Evolutionary conservation across 352 stramenopile species (phyloP).

Genomic region (Globisporangium rhizosaccharum): DNA sequence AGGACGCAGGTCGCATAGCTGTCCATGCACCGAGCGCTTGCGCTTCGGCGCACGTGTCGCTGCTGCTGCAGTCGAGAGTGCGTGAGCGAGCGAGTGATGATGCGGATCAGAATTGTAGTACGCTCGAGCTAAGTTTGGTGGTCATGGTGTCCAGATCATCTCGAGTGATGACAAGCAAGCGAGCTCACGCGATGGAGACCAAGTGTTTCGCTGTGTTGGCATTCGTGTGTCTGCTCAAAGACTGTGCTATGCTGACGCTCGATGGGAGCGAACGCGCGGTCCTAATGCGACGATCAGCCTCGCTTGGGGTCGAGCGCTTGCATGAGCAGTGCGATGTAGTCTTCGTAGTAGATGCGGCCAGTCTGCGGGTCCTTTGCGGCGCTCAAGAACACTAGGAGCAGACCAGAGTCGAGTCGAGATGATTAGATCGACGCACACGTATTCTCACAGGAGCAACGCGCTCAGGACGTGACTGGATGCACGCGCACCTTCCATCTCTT

Average conservation of each 20-base stretch:
- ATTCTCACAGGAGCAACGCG: not conserved
- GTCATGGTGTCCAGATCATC: no score
- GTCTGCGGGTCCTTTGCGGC: constrained; percentile 82
- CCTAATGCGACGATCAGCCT: not conserved
- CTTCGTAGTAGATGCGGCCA: constrained; percentile 89
- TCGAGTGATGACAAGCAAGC: no score
- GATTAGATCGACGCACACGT: not conserved
- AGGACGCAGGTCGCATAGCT: not conserved
- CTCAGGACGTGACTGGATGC: not conserved
- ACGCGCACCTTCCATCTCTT: constrained; percentile 81
- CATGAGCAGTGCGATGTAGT: constrained; percentile 84
- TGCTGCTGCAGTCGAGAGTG: not conserved
- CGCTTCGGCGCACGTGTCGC: not conserved
- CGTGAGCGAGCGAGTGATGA: no score
- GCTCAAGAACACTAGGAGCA: constrained; percentile 61
- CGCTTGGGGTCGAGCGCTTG: constrained; percentile 44
- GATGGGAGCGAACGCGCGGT: not conserved
- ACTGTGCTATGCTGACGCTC: not conserved
- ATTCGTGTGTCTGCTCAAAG: no score
- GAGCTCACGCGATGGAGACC: no score
- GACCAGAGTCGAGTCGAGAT: constrained; percentile 3
- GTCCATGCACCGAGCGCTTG: not conserved
- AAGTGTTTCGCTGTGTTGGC: no score
- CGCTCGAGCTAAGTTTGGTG: no score
- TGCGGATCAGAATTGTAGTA: no score